Base-by-base conservation (phyloP, 805 yeast genomes). In the Saccharomycopsis sp. region DNA sequence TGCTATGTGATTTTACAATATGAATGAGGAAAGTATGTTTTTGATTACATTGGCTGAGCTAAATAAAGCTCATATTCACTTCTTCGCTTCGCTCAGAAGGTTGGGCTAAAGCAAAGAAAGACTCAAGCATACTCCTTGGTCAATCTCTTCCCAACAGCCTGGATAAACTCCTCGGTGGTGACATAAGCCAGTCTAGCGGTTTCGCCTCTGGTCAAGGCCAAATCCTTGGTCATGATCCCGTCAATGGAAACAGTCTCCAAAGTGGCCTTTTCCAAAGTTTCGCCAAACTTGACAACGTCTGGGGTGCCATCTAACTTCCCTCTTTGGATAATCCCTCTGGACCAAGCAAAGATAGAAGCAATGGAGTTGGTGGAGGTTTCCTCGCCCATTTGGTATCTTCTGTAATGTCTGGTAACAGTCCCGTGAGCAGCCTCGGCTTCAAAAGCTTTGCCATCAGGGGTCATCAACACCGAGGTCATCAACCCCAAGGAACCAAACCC, bases 391-490 rank as follows among this genome's bases (percentile, higher is more conserved):
- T 82, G 89, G 53, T 78, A 76, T 60, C 75, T 82, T 72, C 89
- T 78, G 65, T 67, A 82, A 57, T 82, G 92, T 72, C 92, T 77
- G 23, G 92, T 82, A 48, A 82, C 92, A 13, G 92, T 82, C 53
- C 92, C 92, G 55, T 82, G 92, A 25, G 92, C 92, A 45, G 89
- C 89, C 60, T 82, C 92, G 46, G 82, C 69, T 65, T 82, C 92
- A 52, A 78, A 82, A n/a, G 87, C 75, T 58, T 80, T 79, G 31
- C 92, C 92, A 62, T 82, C 89, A 39, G 89, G 88, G 13, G 89
- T 78, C 65, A 81, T 77, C 50, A 82, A 69, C 30, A 77, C 84
- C 8, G 92, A 82, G 7, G 92, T 81, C 92, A 82, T 82, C 50
- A 82, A 68, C 40, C 92, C 92, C 49, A 82, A 65, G 2, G 89